phyloP scores from a whole-genome alignment of 495 filamentous ascomycete species.

The Friedmanniomyces endolithicus region DNA sequence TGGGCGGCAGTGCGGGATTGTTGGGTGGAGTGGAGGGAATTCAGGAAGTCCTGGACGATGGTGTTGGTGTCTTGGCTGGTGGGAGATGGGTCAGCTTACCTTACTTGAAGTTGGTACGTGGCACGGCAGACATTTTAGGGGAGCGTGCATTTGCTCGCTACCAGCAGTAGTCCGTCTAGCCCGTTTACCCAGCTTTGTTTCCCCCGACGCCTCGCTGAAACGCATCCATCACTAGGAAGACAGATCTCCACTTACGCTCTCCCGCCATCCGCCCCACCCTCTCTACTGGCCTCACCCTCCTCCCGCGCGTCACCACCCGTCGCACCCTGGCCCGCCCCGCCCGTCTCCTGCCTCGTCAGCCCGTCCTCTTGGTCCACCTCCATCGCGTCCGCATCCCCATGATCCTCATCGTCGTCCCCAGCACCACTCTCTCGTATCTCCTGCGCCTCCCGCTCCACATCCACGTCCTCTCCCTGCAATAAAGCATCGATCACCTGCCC shows the following conservation, averaged over 20 bases:
- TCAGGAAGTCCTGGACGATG: constrained; percentile 73
- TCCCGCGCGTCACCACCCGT: constrained; percentile 82
- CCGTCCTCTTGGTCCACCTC: constrained; percentile 38
- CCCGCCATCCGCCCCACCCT: constrained; percentile 89
- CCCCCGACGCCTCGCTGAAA: constrained; percentile 9
- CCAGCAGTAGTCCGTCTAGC: too few relatives aligned
- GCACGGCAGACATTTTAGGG: too few relatives aligned
- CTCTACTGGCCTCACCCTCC: constrained; percentile 74
- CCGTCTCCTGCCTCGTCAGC: constrained; percentile 40
- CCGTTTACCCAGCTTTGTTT: too few relatives aligned
- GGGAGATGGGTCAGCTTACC: constrained; percentile 16
- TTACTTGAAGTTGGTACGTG: too few relatives aligned
- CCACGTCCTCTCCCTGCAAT: constrained; percentile 79
- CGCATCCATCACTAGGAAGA: background rate
- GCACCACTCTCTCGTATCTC: constrained; percentile 37
- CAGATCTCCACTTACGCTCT: constrained; percentile 76
- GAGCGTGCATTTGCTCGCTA: too few relatives aligned
- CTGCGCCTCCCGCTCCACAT: constrained; percentile 64
- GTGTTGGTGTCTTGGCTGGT: constrained; percentile 41
- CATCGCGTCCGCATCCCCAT: constrained; percentile 53
- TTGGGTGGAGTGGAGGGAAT: constrained; percentile 58
- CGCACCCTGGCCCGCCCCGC: constrained; percentile 72
- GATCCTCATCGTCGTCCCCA: constrained; percentile 51
- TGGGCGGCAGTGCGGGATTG: constrained; percentile 18
- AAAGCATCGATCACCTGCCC: constrained; percentile 74